These are phyloP conservation scores for Scheffersomyces stipitis DNA, from an alignment of 805 yeast genomes.

Conservation along the genomic window DNA sequence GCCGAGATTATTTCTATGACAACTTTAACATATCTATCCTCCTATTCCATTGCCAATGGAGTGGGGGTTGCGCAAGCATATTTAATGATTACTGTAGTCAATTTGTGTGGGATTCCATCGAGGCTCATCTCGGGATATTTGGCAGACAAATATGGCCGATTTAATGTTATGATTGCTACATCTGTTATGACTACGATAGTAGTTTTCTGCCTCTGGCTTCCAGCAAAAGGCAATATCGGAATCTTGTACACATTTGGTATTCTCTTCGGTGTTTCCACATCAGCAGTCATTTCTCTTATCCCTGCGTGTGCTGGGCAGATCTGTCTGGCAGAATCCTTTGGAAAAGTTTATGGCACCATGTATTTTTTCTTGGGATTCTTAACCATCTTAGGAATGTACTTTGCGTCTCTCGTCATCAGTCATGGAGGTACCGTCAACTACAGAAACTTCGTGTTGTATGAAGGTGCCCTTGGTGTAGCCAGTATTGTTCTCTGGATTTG, in stretches of 20 bases:
- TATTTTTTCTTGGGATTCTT: slow-evolving; percentile 38
- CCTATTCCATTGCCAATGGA: slow-evolving; percentile 52
- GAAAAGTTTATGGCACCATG: slow-evolving; percentile 55
- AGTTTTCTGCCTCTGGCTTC: slow-evolving; percentile 22
- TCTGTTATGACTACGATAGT: slow-evolving; percentile 31
- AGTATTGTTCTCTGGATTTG: slow-evolving; percentile 40
- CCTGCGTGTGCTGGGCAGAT: slow-evolving; percentile 63
- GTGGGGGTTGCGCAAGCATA: slow-evolving; percentile 43
- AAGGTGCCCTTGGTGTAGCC: slow-evolving; percentile 38
- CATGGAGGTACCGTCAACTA: slow-evolving; percentile 29
- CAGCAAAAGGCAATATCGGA: slow-evolving; percentile 33
- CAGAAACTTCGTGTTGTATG: slow-evolving; percentile 44
- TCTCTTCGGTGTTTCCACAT: slow-evolving; percentile 55
- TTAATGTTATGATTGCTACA: slow-evolving; percentile 46
- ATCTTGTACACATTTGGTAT: slow-evolving; percentile 45
- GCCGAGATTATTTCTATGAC: slow-evolving; percentile 49
- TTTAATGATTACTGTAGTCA: slow-evolving; percentile 46
- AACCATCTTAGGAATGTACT: slow-evolving; percentile 28
- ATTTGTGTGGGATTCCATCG: slow-evolving; percentile 43
- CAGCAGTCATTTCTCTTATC: slow-evolving; percentile 55
- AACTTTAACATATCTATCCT: slow-evolving; percentile 50
- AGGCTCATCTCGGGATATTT: slow-evolving; percentile 31
- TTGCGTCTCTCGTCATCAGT: slow-evolving; percentile 26
- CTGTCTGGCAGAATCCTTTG: slow-evolving; percentile 54
- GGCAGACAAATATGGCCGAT: slow-evolving; percentile 45